Evolutionary conservation across 306 rosid genomes (phyloP), one percentile per base, ranked within the genome.

Genomic region (Vigna unguiculata): DNA sequence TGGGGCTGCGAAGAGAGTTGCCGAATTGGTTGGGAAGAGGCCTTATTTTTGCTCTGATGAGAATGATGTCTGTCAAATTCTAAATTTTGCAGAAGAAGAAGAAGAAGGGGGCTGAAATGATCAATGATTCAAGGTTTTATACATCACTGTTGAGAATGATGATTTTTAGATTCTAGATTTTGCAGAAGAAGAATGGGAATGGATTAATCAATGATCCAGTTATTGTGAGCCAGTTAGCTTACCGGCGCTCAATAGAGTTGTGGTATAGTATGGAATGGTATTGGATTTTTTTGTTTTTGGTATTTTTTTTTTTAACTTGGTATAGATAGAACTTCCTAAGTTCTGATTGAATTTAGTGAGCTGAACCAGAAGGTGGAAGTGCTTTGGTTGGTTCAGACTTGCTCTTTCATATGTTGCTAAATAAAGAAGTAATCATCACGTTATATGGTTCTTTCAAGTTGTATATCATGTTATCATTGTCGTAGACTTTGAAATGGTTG

Each of bases 1-100:
- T 0, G 98, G 98, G 17, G 91, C 95, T 21, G 97, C 93, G 0
- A 92, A 95, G 51, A 85, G 91, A 72, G 93, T 87, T 70, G 83
- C 93, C 5, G 89, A 88, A 21, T 80, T 95, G 85, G 68, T 47
- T 15, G 93, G 90, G 13, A 86, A 83, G 52, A 86, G 52, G 45
- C 72, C 91, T 7, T 86, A 54, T 57, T 90, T 92, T 41, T 72
- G 87, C 68, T 47, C 51, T 12, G 78, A 81, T 19, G 87, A 73
- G 25, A 86, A 75, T 20, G 86, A 2, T 21, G 80, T 88, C 70
- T 89, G 96, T 76, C 95, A 86, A 66, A 86, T 83, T 45, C 81
- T 94, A 80, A 70, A 70, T 74, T 94, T 90, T 84, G 91, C 83
- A 30, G 90, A 89, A 54, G 88, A 78, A 59, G 90, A 80, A 71